Evolutionary conservation across 768 basidiomycete species (phyloP), one percentile per base, ranked within the genome.

Genomic region (Macrolepiota fuliginosa): DNA sequence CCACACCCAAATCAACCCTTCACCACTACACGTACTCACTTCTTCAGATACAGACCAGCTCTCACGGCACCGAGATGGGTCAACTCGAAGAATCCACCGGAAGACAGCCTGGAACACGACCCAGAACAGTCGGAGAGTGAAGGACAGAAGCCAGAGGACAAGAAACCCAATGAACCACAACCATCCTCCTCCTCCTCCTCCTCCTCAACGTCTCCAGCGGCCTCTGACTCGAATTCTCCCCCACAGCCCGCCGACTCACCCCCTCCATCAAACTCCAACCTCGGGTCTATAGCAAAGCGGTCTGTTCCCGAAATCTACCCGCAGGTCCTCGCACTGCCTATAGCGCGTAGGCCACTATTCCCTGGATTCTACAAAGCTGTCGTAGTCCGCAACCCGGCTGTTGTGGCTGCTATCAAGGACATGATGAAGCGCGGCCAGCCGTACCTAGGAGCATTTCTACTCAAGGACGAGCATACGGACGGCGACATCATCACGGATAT

Each of bases 331-430:
- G 96, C 96, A 1, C 84, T 98, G 0, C 96, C 96, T 2, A 98
- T 98, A 62, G 94, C 94, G 35, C 88, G 95, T 46, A 84, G 96
- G 17, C 96, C 96, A 0, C 87, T 98, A 49, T 98, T 98, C 77
- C 96, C 96, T 3, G 94, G 95, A 29, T 97, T 98, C 75, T 98
- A 98, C 83, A 97, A 98, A 73, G 96, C 96, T 2, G 96, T 98
- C 54, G 94, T 98, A 61, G 83, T 99, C 55, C 85, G 89, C 22
- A 92, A 98, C 66, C 93, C 94, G 0, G 83, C 86, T 0, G 96
- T 99, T 35, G 94, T 98, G 39, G 86, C 88, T 7, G 94, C 95
- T 13, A 91, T 99, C 70, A 92, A 94, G 75, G 95, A 97, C 71
- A 92, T 96, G 87, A 92, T 96, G 85, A 90, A 90, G 67, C 93